Base-by-base conservation (phyloP, 495 filamentous ascomycete species). In the Viridothelium virens region DNA sequence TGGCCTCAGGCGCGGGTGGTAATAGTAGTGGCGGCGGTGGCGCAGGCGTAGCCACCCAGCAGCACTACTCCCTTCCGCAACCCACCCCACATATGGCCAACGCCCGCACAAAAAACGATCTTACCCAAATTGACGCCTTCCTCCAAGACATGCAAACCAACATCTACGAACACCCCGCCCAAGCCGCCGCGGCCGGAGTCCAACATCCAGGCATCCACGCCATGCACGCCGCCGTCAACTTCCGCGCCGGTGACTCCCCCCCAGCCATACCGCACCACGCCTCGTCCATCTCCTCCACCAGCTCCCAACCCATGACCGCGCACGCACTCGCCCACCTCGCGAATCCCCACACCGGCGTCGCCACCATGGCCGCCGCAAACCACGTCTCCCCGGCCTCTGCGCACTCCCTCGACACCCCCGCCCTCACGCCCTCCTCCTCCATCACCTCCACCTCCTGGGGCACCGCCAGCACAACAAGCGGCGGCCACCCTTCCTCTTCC, bases 141-240 rank as follows among this genome's bases (percentile, higher is more conserved):
- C 82, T 99, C 46, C 90, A 96, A 76, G 91, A 96, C 77, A 91
- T 97, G 82, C 92, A 96, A 72, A 83, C 86, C 68, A 96, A 93
- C 7, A 89, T 97, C 37, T 97, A 97, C 74, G 93, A 97, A 76
- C 93, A 85, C 71, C 86, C 91, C 33, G 89, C 90, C 71, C 84
- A 89, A 14, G 83, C 89, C 2, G 87, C 90, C 14, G 88, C 89
- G 1, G 87, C 88, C 39, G 89, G 89, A 62, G 81, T 91, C 61
- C 84, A 86, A 47, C 87, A 90, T 67, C 84, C 88, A 33, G 87
- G 83, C 56, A 79, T 84, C 36, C 86, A 90, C 70, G 86, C 86
- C 66, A 76, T 87, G 11, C 83, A 83, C 74, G 65, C 63, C 14
- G 69, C 67, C 67, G 82, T 83, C 74, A 88, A 87, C 73, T 87